These are phyloP conservation scores for Dictyostelium purpureum DNA, from an alignment of 78 protist species.

Conservation along the genomic window DNA sequence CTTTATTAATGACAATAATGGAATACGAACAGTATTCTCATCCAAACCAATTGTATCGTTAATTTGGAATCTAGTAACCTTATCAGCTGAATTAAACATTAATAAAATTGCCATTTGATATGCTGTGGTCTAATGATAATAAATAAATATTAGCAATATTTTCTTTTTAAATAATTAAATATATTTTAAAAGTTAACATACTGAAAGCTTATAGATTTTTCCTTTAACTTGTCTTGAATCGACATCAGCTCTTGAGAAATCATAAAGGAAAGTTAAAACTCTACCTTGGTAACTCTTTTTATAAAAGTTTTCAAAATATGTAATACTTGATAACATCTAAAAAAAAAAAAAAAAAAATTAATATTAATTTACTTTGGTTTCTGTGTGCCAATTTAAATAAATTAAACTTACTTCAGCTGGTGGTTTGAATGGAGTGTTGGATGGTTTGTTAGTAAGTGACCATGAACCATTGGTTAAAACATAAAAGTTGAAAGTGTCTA, in stretches of 20 bases:
- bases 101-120: conserved; percentile 91
- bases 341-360: too few species aligned
- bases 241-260: conserved; percentile 92
- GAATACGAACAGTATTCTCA: conserved; percentile 60
- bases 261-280: conserved; percentile 84
- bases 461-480: conserved; percentile 95
- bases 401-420: too few species aligned
- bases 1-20: conserved; percentile 56
- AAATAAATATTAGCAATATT: not conserved
- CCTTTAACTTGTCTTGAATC: conserved; percentile 74
- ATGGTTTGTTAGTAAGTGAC: conserved; percentile 74
- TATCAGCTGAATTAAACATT: conserved; percentile 79
- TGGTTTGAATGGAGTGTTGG: conserved; percentile 66
- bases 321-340: conserved; percentile 58
- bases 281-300: conserved; percentile 88
- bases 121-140: conserved; percentile 64
- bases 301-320: conserved; percentile 86
- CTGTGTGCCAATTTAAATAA: too few species aligned
- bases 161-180: not conserved
- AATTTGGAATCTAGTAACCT: conserved; percentile 60
- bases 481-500: conserved; percentile 82
- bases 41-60: conserved; percentile 76
- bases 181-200: not conserved
- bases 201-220: conserved; percentile 58
- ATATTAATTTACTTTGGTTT: too few species aligned